Base-by-base conservation (phyloP, 1,139 yeast species). In the Suhomyces coccinellae region DNA sequence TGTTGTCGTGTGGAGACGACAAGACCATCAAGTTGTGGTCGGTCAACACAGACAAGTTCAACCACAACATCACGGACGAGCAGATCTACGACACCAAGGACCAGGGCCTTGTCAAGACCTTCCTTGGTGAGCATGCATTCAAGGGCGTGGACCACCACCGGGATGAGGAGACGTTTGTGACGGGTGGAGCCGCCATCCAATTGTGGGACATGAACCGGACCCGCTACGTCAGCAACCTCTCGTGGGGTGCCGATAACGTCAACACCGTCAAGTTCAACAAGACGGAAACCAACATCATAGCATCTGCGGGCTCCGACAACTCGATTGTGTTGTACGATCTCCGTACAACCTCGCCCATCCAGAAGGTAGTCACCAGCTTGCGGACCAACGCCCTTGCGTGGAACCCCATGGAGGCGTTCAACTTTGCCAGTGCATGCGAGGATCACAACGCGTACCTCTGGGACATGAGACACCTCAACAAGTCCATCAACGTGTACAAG, bases 321-420 rank as follows among this genome's bases (percentile, higher is more conserved):
- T 86, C 97, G 1, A 77, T 93, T 45, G 93, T 93, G 2, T 71
- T 95, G 40, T 93, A 95, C 65, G 99, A 95, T 65, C 75, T 89
- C 44, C 80, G 99, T 57, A 89, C 97, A n/a, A 83, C 87, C 57
- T 79, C 96, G 2, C 97, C 99, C 11, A 82, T 95, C 3, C 98
- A 95, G 63, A 91, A 90, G 64, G 81, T 93, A 49, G 87, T 86
- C 37, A 88, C 96, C 26, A 73, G 82, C 26, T 74, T 93, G 77
- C 78, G 95, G 58, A 87, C 95, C 20, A 95, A 95, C 65, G 78
- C 95, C 37, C 75, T 95, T 28, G 78, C 91, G 45, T 95, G 98
- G 98, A 93, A 95, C 66, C 99, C 99, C 4, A 88, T 93, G 87
- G 98, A 93, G 66, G 96, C 99, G 1, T 93, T 82, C 69, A 83